phyloP scores from a whole-genome alignment of 306 rosid species.

The Dalbergia cultrata region DNA sequence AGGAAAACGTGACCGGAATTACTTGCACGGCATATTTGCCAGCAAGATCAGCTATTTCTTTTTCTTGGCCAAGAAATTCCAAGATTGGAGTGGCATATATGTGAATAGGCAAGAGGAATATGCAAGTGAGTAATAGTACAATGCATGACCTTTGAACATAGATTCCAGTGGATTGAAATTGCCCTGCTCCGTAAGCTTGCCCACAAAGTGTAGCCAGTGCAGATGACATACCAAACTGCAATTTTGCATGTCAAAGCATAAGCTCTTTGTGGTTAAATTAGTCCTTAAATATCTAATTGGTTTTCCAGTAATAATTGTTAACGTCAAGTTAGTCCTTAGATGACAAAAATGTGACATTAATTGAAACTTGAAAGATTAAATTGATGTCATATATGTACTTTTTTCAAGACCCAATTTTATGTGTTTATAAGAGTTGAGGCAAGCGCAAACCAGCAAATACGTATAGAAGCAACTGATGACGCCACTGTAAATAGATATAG shows the following conservation, averaged over 20 bases:
- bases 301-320: not conserved
- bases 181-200: constrained; percentile 87
- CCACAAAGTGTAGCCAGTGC: constrained; percentile 81
- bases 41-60: constrained; percentile 64
- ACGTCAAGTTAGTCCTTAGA: not conserved
- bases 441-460: constrained; percentile 51
- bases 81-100: constrained; percentile 68
- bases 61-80: constrained; percentile 69
- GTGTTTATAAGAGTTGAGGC: not conserved
- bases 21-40: constrained; percentile 59
- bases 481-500: constrained; percentile 57
- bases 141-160: constrained; percentile 82
- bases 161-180: constrained; percentile 60
- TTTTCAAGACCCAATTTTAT: too few relatives aligned
- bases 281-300: not conserved
- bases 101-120: constrained; percentile 61
- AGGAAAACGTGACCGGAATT: constrained; percentile 73
- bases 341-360: too few relatives aligned
- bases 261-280: not conserved
- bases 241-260: not conserved
- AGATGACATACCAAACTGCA: constrained; percentile 73
- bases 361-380: too few relatives aligned
- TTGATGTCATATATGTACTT: too few relatives aligned
- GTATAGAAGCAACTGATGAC: constrained; percentile 59
- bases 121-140: constrained; percentile 51